Conservation (phyloP, 164 flowering plant species). For the Sextonia rubra region DNA sequence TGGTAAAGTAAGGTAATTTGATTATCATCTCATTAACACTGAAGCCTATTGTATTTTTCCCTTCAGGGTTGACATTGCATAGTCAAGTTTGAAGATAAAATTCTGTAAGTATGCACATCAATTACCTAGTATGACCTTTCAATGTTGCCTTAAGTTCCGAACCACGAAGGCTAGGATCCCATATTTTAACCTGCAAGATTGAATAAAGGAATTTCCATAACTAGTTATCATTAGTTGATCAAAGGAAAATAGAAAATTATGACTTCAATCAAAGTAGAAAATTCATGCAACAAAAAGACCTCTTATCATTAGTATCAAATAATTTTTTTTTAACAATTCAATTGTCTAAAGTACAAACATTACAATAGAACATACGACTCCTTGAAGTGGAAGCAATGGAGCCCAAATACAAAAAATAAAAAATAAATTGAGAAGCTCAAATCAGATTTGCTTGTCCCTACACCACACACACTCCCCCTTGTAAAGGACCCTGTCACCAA, state of each 20-base stretch:
- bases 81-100: not conserved
- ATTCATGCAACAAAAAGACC: not conserved
- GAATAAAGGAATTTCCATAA: not conserved
- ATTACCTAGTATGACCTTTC: constrained; percentile 79
- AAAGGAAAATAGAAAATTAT: not conserved
- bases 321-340: not conserved
- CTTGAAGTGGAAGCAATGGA: not conserved
- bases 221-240: not conserved
- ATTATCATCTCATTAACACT: too few relatives aligned
- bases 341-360: not conserved
- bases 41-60: too few relatives aligned
- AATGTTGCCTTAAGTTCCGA: constrained; percentile 90
- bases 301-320: not conserved
- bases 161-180: constrained; percentile 99
- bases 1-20: too few relatives aligned
- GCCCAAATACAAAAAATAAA: too few relatives aligned
- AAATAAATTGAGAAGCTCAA: too few relatives aligned
- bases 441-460: too few relatives aligned
- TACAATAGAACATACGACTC: not conserved
- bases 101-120: not conserved
- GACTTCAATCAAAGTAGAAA: not conserved
- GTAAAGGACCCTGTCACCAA: too few relatives aligned
- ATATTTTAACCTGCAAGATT: constrained; percentile 74
- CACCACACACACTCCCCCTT: too few relatives aligned
- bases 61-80: not conserved